A percentile compares a stretch with the other conserved stretches of the same genome.
Evolutionary conservation across 192 early-diverging fungal genomes (phyloP).

Genomic region (Podila epicladia): DNA sequence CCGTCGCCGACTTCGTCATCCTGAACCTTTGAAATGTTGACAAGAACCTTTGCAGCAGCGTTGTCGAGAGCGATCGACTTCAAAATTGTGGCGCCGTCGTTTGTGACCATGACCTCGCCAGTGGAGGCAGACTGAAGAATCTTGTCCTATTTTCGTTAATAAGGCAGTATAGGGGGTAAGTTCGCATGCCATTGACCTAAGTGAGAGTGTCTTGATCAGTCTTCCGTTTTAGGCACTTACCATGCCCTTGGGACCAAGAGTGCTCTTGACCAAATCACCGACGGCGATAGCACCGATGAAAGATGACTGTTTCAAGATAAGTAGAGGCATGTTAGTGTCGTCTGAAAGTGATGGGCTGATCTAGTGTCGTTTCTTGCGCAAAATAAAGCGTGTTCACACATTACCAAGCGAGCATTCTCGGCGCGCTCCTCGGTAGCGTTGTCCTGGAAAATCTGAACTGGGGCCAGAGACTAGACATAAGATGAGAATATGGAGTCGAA

Average conservation of each 20-base stretch:
- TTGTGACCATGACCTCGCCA: constrained; percentile 92
- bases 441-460: constrained; percentile 95
- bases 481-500: background rate
- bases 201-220: background rate
- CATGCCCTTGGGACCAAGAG: constrained; percentile 99
- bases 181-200: too few species aligned
- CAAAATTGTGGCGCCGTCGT: constrained; percentile 99
- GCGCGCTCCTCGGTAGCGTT: constrained; percentile 96
- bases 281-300: constrained; percentile 99
- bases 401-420: constrained; percentile 97
- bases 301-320: constrained; percentile 67
- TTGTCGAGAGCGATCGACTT: constrained; percentile 98
- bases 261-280: constrained; percentile 97
- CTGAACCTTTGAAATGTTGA: constrained; percentile 99
- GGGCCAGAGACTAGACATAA: constrained; percentile 64
- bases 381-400: constrained; percentile 5
- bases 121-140: constrained; percentile 93
- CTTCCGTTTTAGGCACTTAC: constrained; percentile 47
- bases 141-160: constrained; percentile 79
- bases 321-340: background rate
- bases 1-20: constrained; percentile 99
- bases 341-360: background rate
- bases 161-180: background rate
- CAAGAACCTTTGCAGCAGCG: constrained; percentile 96
- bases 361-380: background rate